Evolutionary conservation across 169 alveolate genomes (phyloP), one percentile per base, ranked within the genome.

Genomic region (Cryptosporidium ryanae): DNA sequence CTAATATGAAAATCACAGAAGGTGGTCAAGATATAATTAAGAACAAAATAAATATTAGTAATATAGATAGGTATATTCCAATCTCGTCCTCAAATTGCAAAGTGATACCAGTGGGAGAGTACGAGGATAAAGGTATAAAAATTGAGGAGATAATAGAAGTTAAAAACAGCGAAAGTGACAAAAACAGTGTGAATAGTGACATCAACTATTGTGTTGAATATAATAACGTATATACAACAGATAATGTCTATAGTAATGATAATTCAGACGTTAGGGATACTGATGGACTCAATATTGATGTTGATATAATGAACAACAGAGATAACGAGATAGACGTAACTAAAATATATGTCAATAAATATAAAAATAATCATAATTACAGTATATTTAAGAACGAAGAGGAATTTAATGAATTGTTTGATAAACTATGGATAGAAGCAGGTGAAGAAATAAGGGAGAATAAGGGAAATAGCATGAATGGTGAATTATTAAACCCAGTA

Each of bases 1-100:
- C 5, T 52, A n/a, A 52, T 12, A 52, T n/a, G 27, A 1, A 52
- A n/a, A n/a, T n/a, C n/a, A n/a, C n/a, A n/a, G 63, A 5, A n/a
- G 27, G 13, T 21, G 13, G 13, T 17, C 18, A 12, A 52, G 63
- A n/a, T 7, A n/a, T 52, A 6, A 52, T 7, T 52, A 21, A 71
- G 82, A 87, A 64, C 70, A 67, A 50, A 82, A 67, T 15, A 81
- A 63, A 21, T 25, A 63, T 63, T 81, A 87, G n/a, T 82, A 87
- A 38, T 34, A 87, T 64, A 65, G 52, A 64, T 65, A 48, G 63
- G 54, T 87, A 27, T 82, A 87, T 27, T 87, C 91, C 63, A 6
- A 12, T 52, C 10, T 52, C 63, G 8, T 38, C 46, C 46, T 38
- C 46, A 38, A 38, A 10, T 10, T 38, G 1, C 46, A 38, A 38